phyloP scores from a whole-genome alignment of 108 stramenopile species.

The Pseudonitzschia multiseries region DNA sequence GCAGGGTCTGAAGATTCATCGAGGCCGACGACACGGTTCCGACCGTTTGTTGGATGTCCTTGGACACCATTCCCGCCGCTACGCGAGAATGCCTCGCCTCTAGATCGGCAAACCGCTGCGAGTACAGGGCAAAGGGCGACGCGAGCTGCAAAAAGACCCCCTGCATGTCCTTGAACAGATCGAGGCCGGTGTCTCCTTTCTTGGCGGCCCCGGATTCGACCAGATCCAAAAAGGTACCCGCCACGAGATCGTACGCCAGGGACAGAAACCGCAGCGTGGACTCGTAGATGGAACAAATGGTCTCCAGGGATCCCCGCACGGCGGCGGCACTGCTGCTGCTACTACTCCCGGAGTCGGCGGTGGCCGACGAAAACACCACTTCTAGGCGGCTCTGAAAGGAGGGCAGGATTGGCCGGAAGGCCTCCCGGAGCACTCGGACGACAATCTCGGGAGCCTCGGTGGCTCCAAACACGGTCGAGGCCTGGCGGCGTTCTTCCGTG shows the following conservation, averaged over 20 bases:
- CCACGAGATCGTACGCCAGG: slow-evolving; percentile 75
- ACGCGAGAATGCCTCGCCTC: slow-evolving; percentile 61
- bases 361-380: slow-evolving; percentile 75
- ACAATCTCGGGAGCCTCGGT: slow-evolving; percentile 61
- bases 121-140: slow-evolving; percentile 72
- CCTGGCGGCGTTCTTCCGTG: slow-evolving; percentile 69
- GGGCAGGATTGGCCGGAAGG: slow-evolving; percentile 74
- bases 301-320: slow-evolving; percentile 53
- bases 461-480: slow-evolving; percentile 69
- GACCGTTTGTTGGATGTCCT: slow-evolving; percentile 62
- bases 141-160: slow-evolving; percentile 55
- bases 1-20: slow-evolving; percentile 28
- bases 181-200: slow-evolving; percentile 33
- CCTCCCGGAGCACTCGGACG: slow-evolving; percentile 63
- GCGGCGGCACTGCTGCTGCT: too few species aligned
- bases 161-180: slow-evolving; percentile 44
- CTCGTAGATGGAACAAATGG: slow-evolving; percentile 71
- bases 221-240: slow-evolving; percentile 57
- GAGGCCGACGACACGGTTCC: slow-evolving; percentile 22
- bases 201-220: slow-evolving; percentile 30
- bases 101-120: slow-evolving; percentile 51
- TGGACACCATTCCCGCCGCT: slow-evolving; percentile 48
- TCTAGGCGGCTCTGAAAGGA: slow-evolving; percentile 71
- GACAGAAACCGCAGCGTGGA: slow-evolving; percentile 80
- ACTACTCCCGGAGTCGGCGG: too few species aligned